Base-by-base conservation (phyloP, 129 eudicot genomes). In the Saposhnikovia divaricata region DNA sequence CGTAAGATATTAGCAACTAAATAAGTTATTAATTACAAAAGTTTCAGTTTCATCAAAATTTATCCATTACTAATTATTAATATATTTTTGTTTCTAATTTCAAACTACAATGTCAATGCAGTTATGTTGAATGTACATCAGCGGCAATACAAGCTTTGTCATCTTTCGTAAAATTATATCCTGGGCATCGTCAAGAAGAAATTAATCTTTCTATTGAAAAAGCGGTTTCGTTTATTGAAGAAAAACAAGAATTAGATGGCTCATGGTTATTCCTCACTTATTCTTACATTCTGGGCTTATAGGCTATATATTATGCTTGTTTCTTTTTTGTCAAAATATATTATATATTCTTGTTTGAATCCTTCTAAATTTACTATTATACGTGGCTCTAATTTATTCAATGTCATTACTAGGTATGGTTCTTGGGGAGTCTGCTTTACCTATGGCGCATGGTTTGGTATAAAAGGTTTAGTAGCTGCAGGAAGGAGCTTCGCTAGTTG, bases 51-150 rank as follows among this genome's bases (percentile, higher is more conserved):
- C 42, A 27, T 37, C 21, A 43, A 15, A 59, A 40, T 46, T 46
- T 46, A 10, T 46, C 50, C 50, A 46, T 46, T 9, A 44, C 47
- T 44, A 44, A 13, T 44, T 44, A 44, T 44, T 11, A 46, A 45
- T 10, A 10, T 46, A 46, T 46, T 11, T 16, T 57, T 72, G 78
- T 57, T 82, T 13, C 55, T 82, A 31, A 59, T 77, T 77, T 78
- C 81, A 51, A 63, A 78, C 28, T 38, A 25, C 63, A 44, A 46
- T 65, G 38, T 15, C 69, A 74, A n/a, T 86, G 57, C 78, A 91
- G 98, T 70, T 91, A 87, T 76, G 96, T 91, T 23, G 97, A 94
- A 79, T 90, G 97, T 86, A 91, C 98, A 38, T 94, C 97, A 53
- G 93, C 96, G 80, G 89, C 92, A n/a, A 88, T 94, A 79, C 97